Evolutionary conservation across 2,329 filamentous ascomycete genomes (phyloP).

Genomic region (Ustilaginoidea virens): DNA sequence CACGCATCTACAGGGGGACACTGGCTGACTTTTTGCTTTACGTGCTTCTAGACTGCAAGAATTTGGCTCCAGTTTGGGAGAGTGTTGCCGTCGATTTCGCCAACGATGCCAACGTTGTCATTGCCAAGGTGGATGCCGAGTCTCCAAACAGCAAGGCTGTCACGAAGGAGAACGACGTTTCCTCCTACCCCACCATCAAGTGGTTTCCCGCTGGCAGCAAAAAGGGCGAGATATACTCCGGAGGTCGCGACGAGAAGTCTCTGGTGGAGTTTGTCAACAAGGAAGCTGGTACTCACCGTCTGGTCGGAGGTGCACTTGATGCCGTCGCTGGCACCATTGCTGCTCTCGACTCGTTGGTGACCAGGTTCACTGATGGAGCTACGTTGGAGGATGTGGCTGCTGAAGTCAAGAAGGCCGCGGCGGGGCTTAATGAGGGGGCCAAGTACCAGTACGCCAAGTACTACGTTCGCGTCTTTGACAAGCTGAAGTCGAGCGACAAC

Average conservation of each 20-base stretch:
- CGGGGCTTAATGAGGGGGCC: slow-evolving; percentile 43
- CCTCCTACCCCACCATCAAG: slow-evolving; percentile 92
- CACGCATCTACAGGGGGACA: neutral
- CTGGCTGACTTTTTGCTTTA: slow-evolving; percentile 2
- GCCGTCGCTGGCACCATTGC: slow-evolving; percentile 68
- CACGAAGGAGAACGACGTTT: slow-evolving; percentile 60
- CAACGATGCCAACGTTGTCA: slow-evolving; percentile 60
- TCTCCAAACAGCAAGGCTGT: slow-evolving; percentile 68
- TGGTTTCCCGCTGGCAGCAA: slow-evolving; percentile 82
- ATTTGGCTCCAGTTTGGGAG: slow-evolving; percentile 81
- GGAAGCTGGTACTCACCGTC: slow-evolving; percentile 76
- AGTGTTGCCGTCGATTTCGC: slow-evolving; percentile 67
- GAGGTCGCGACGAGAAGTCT: slow-evolving; percentile 60
- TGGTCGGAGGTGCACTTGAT: slow-evolving; percentile 66
- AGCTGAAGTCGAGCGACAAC: slow-evolving; percentile 59
- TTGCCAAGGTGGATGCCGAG: slow-evolving; percentile 95
- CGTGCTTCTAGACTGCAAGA: slow-evolving; percentile 71
- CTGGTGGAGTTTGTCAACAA: slow-evolving; percentile 74
- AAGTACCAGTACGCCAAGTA: slow-evolving; percentile 76
- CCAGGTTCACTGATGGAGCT: slow-evolving; percentile 52
- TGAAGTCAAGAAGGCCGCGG: slow-evolving; percentile 58
- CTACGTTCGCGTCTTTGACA: slow-evolving; percentile 83
- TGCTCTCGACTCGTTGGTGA: slow-evolving; percentile 59
- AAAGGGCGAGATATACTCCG: slow-evolving; percentile 54
- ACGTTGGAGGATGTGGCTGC: slow-evolving; percentile 47